phyloP scores from a whole-genome alignment of 2,329 filamentous ascomycete species.

The Fusarium denticulatum region DNA sequence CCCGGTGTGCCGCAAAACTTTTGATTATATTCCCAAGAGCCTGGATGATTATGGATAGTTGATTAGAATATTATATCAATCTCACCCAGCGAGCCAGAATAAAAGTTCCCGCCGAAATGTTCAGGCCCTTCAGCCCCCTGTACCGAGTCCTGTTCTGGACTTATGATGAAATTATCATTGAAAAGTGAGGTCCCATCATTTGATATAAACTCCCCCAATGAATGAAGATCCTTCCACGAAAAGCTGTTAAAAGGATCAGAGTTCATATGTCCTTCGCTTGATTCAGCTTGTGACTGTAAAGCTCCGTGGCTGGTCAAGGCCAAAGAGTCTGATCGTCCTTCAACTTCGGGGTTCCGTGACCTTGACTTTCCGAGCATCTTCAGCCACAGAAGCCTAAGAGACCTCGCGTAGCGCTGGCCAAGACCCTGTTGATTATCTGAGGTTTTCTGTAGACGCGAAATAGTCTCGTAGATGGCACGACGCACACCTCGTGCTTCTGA shows the following conservation, averaged over 20 bases:
- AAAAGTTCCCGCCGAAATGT: not conserved
- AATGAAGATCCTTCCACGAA: constrained; percentile 69
- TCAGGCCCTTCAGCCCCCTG: constrained; percentile 14
- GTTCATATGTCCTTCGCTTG: constrained; percentile 42
- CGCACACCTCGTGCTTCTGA: constrained; percentile 65
- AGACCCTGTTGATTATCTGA: constrained; percentile 68
- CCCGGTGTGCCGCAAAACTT: too few species aligned
- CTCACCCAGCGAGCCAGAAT: not conserved
- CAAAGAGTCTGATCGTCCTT: not conserved
- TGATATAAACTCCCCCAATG: constrained; percentile 64
- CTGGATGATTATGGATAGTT: too few species aligned
- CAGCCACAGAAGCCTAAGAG: constrained; percentile 69
- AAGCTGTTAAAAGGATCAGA: constrained; percentile 63
- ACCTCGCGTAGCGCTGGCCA: constrained; percentile 68
- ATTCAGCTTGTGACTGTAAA: not conserved
- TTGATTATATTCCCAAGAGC: not conserved
- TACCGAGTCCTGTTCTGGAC: constrained; percentile 23
- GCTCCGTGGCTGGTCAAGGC: not conserved
- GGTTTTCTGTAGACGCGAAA: constrained; percentile 67
- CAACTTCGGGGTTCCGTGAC: not conserved
- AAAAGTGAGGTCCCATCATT: constrained; percentile 34
- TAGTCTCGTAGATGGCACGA: constrained; percentile 66
- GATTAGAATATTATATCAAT: constrained; percentile 16
- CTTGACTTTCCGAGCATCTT: constrained; percentile 43
- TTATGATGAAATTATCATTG: constrained; percentile 24